Evolutionary conservation across 305 asterid genomes (phyloP), one percentile per base, ranked within the genome.

Genomic region (Fraxinus paxiana): DNA sequence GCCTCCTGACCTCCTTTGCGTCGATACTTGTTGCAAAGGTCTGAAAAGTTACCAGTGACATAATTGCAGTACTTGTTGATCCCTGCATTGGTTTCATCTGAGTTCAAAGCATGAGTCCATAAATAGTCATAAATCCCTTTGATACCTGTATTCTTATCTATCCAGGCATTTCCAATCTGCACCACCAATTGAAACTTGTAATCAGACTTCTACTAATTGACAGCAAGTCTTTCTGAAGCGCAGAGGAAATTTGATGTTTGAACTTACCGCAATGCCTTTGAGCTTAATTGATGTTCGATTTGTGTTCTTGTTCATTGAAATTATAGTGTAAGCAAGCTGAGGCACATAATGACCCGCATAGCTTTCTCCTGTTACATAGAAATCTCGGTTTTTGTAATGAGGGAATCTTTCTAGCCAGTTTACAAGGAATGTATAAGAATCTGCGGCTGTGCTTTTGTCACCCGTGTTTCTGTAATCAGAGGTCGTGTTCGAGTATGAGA

Each of bases 401-500:
- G 90, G 92, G 72, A 88, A 91, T 38, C 93, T 84, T 69, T 89
- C 90, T 0, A 89, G 82, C 94, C 93, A 89, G 78, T 87, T 91
- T 10, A 89, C 54, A 0, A 91, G 81, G 35, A 91, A 91, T 9
- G 86, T 80, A 28, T 88, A 82, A 10, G 91, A 81, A 79, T 91
- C 93, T 0, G 24, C 20, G 5, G 91, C 90, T 0, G 95, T 88
- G 26, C 80, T 80, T 2, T 81, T 56, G 65, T 91, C 92, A 13
- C 93, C 93, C 1, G 85, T 83, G 26, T 26, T 82, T 69, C 83
- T 24, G 1, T 86, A 85, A 76, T 89, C 91, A 0, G 86, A 79
- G 5, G 87, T 38, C 4, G 78, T 88, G 82, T 90, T 90, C 69
- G 91, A 89, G 71, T 90, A 90, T 0, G 94, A 88, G 85, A 90